Percentiles rank a stretch among this genome's conserved stretches.
These are phyloP conservation scores for Coix lacrymajobi DNA, from an alignment of 176 grass and related monocot species.

Conservation along the genomic window DNA sequence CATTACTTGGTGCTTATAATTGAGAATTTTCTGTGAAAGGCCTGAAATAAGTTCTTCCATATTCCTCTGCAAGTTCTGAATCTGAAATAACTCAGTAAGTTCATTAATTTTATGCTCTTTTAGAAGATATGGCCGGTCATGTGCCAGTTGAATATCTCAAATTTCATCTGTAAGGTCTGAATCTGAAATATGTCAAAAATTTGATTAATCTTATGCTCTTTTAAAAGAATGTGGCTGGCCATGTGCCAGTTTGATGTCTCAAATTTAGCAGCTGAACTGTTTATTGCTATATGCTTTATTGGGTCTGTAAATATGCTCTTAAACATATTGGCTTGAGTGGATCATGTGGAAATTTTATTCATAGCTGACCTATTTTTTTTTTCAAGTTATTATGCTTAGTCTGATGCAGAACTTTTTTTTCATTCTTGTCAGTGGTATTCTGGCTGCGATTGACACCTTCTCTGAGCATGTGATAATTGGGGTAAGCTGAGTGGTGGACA, in stretches of 20 bases:
- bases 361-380: neutral
- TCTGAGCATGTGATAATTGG: slow-evolving; percentile 75
- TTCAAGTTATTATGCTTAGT: neutral
- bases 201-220: neutral
- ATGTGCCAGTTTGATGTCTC: neutral
- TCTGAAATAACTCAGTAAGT: neutral
- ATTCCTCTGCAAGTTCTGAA: neutral
- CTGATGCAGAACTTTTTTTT: neutral
- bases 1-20: neutral
- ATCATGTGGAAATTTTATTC: slow-evolving; percentile 1
- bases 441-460: slow-evolving; percentile 82
- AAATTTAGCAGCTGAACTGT: neutral
- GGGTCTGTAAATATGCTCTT: neutral
- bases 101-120: neutral
- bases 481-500: slow-evolving; percentile 34
- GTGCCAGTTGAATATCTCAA: neutral
- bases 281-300: neutral
- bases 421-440: slow-evolving; percentile 60
- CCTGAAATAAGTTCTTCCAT: neutral
- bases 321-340: neutral
- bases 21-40: neutral
- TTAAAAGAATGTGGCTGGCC: neutral
- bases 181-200: neutral
- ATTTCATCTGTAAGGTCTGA: neutral
- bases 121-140: neutral